phyloP scores from a whole-genome alignment of 371 early-diverging fungal species.

The Rhizopus stolonifer region DNA sequence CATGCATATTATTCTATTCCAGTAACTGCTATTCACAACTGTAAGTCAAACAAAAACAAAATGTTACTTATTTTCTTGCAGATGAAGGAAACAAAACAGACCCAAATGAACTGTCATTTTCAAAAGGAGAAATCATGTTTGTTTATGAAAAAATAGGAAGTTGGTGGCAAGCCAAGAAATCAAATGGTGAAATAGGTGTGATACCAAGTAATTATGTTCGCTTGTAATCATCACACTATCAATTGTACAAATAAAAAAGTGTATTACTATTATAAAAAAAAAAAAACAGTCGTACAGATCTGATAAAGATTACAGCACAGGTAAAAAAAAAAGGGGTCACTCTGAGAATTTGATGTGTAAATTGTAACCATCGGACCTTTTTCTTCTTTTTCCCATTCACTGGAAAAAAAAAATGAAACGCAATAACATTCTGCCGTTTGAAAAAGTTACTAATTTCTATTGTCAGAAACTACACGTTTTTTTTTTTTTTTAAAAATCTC shows the following conservation, averaged over 20 bases:
- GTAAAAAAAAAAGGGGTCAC: too few relatives aligned
- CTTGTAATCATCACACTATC: neutral
- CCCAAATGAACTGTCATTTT: conserved; percentile 85
- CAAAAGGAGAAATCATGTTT: conserved; percentile 81
- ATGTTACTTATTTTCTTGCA: conserved; percentile 8
- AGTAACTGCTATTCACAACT: conserved; percentile 42
- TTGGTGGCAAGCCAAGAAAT: conserved; percentile 93
- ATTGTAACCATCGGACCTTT: neutral
- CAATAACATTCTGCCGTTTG: neutral
- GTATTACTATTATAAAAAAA: too few relatives aligned
- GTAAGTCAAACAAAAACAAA: conserved; percentile 22
- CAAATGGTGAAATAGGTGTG: conserved; percentile 82
- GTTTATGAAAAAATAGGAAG: conserved; percentile 87
- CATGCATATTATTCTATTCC: conserved; percentile 36
- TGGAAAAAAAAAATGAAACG: neutral
- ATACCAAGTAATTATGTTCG: conserved; percentile 89
- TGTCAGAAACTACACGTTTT: too few relatives aligned
- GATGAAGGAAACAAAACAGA: conserved; percentile 83
- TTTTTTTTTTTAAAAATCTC: too few relatives aligned
- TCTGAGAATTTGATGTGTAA: neutral
- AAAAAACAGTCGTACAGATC: too few relatives aligned
- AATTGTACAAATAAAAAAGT: neutral
- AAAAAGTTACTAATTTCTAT: neutral
- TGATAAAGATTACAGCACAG: too few relatives aligned
- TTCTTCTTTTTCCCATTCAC: neutral